Conservation (phyloP, 495 filamentous ascomycete species). For the Lasiosphaeria hispida region DNA sequence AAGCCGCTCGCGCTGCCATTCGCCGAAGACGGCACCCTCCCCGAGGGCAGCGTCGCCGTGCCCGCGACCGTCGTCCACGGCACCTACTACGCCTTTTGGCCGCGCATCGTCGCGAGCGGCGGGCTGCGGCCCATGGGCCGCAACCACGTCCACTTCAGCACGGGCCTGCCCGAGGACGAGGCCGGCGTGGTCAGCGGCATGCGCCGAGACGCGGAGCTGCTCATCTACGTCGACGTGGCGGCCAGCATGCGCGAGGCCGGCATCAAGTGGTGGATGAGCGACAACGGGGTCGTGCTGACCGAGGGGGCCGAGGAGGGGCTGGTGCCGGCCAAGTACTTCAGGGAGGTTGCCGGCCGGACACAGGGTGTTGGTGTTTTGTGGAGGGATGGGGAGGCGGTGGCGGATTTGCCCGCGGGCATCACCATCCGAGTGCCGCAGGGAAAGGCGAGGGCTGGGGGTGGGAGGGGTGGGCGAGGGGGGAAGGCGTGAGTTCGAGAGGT, state of each 20-base stretch:
- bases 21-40: conserved; percentile 25
- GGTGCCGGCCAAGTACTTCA: conserved; percentile 43
- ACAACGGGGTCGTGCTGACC: conserved; percentile 72
- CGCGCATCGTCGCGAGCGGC: conserved; percentile 64
- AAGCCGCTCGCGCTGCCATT: conserved; percentile 55
- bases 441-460: conserved; percentile 38
- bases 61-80: conserved; percentile 77
- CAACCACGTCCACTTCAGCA: conserved; percentile 84
- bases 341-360: conserved; percentile 56
- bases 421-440: conserved; percentile 44
- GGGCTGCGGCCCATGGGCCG: conserved; percentile 76
- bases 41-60: conserved; percentile 31
- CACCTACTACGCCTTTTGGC: conserved; percentile 77
- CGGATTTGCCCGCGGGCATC: conserved; percentile 50
- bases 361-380: conserved; percentile 63
- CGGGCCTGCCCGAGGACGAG: conserved; percentile 54
- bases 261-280: conserved; percentile 78
- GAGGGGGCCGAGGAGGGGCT: conserved; percentile 48
- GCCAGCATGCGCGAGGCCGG: conserved; percentile 60
- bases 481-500: conserved; percentile 2
- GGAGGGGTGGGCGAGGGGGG: conserved; percentile 19
- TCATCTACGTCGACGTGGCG: conserved; percentile 76
- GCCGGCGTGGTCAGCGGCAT: conserved; percentile 77
- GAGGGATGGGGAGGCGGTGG: conserved; percentile 60
- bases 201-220: conserved; percentile 70